Evolutionary conservation across 2,329 filamentous ascomycete species (phyloP).

Genomic region (Sordariomycetes sp.): DNA sequence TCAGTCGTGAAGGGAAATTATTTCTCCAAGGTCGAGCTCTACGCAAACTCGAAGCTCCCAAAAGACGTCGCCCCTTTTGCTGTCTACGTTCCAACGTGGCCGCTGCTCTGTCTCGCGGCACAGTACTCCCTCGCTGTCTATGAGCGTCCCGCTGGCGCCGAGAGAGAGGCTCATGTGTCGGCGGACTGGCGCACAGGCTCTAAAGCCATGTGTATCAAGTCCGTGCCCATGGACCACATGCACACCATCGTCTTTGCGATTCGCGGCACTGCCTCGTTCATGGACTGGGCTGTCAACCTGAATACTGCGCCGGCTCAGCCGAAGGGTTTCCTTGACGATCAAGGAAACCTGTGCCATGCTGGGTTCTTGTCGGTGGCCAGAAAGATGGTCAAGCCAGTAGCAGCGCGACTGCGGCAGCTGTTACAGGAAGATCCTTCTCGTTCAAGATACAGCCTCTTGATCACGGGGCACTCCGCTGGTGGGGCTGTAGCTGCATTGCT

Average conservation of each 20-base stretch:
- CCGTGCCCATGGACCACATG: constrained; percentile 66
- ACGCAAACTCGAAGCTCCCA: constrained; percentile 69
- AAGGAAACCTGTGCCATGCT: constrained; percentile 67
- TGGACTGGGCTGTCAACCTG: constrained; percentile 83
- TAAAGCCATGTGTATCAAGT: constrained; percentile 80
- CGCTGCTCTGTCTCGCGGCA: constrained; percentile 68
- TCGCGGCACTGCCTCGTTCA: constrained; percentile 68
- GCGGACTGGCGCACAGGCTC: constrained; percentile 67
- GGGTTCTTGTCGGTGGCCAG: constrained; percentile 71
- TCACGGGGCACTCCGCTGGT: constrained; percentile 81
- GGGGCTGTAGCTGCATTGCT: constrained; percentile 74
- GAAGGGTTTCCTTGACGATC: constrained; percentile 64
- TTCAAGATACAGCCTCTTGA: constrained; percentile 59
- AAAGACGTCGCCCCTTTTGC: constrained; percentile 56
- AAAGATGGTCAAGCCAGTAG: constrained; percentile 67
- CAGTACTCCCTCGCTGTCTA: constrained; percentile 72
- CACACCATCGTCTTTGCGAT: constrained; percentile 78
- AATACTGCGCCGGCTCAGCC: constrained; percentile 59
- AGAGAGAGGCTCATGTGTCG: constrained; percentile 60
- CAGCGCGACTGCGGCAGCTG: constrained; percentile 57
- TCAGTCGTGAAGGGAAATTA: constrained; percentile 38
- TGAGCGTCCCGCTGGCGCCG: constrained; percentile 48
- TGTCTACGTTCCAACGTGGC: constrained; percentile 67
- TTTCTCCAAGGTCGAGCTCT: constrained; percentile 70
- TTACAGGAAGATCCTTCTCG: constrained; percentile 63